Conservation (phyloP, 192 early-diverging fungal species). For the Lunasporangiospora selenospora region DNA sequence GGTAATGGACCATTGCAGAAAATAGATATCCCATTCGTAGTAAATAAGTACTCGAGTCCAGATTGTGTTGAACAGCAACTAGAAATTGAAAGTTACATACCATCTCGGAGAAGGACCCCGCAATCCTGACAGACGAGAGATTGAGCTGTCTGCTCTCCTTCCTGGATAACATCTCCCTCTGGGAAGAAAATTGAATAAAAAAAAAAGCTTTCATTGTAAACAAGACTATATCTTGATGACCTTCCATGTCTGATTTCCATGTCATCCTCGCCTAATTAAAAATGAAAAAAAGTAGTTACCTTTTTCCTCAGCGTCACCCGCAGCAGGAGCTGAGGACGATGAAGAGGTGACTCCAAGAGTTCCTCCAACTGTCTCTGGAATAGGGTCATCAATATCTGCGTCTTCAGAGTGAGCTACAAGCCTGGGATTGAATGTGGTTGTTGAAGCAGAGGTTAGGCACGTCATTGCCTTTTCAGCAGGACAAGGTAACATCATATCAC, state of each 20-base stretch:
- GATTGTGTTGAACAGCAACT: too few species aligned
- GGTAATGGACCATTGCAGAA: neutral
- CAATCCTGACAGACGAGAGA: constrained; percentile 86
- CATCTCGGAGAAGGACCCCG: constrained; percentile 76
- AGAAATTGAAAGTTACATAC: constrained; percentile 55
- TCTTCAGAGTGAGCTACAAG: constrained; percentile 76
- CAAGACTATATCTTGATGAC: neutral
- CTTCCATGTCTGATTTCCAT: neutral
- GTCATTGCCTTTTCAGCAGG: too few species aligned
- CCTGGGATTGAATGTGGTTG: constrained; percentile 52
- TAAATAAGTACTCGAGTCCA: too few species aligned
- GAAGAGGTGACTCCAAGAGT: constrained; percentile 22
- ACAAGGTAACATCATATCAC: too few species aligned
- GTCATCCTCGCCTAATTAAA: neutral
- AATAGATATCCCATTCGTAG: too few species aligned
- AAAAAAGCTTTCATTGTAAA: neutral
- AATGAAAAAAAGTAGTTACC: neutral
- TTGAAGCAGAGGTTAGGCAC: too few species aligned
- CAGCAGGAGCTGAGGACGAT: constrained; percentile 16
- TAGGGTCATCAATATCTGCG: constrained; percentile 66
- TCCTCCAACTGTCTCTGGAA: constrained; percentile 49
- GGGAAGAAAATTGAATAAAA: constrained; percentile 14
- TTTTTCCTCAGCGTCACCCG: constrained; percentile 32
- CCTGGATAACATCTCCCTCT: constrained; percentile 67
- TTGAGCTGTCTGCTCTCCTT: constrained; percentile 79